phyloP scores from a whole-genome alignment of 2,329 filamentous ascomycete genomes.

The Fonsecaea pugnacius region DNA sequence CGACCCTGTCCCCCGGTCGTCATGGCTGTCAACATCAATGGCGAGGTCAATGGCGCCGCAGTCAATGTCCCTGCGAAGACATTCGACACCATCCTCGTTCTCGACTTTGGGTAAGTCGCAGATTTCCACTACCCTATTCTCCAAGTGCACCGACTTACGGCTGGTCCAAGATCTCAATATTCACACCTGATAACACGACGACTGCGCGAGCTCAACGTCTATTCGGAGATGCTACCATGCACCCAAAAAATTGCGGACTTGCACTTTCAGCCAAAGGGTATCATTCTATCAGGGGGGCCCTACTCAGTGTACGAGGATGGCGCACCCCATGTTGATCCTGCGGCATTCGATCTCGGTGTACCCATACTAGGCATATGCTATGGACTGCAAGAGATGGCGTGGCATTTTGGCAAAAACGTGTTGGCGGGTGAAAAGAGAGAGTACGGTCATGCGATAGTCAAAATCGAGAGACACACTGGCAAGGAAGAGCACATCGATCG shows the following conservation, averaged over 20 bases:
- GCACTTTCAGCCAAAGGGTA: slow-evolving; percentile 77
- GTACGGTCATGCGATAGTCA: slow-evolving; percentile 72
- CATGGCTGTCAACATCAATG: slow-evolving; percentile 30
- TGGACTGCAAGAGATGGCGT: slow-evolving; percentile 72
- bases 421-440: slow-evolving; percentile 69
- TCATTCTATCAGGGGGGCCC: slow-evolving; percentile 75
- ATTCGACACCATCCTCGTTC: slow-evolving; percentile 45
- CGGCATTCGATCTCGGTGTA: slow-evolving; percentile 75
- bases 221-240: slow-evolving; percentile 85
- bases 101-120: slow-evolving; percentile 41
- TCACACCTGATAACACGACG: slow-evolving; percentile 76
- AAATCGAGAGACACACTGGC: slow-evolving; percentile 61
- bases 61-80: slow-evolving; percentile 40
- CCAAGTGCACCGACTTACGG: slow-evolving; percentile 19
- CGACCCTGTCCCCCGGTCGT: background rate
- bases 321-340: slow-evolving; percentile 79
- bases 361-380: slow-evolving; percentile 67
- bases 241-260: slow-evolving; percentile 80
- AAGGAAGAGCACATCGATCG: slow-evolving; percentile 69
- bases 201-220: slow-evolving; percentile 78
- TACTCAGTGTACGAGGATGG: slow-evolving; percentile 81
- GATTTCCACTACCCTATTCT: slow-evolving; percentile 3
- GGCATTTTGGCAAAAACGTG: slow-evolving; percentile 69
- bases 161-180: slow-evolving; percentile 61
- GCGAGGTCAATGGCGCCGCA: slow-evolving; percentile 30